Percentiles rank a stretch among this genome's conserved stretches.
Conservation (phyloP, 2,329 filamentous ascomycete species). For the Sporothrix pseudoabietina region DNA sequence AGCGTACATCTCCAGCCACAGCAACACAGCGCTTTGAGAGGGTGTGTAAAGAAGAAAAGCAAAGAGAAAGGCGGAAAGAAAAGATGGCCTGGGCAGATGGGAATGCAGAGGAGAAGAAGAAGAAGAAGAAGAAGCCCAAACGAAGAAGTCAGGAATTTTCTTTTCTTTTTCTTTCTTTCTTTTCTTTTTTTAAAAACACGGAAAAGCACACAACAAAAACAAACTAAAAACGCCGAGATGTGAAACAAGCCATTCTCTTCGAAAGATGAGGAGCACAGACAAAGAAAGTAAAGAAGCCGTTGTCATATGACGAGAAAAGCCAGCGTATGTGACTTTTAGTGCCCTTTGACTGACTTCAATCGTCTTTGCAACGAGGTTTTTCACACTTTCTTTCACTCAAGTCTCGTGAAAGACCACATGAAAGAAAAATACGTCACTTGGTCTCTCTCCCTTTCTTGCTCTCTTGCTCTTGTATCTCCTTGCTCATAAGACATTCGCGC, state of each 20-base stretch:
- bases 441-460: not conserved
- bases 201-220: not conserved
- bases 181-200: not conserved
- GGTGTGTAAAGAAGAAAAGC: not conserved
- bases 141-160: not conserved
- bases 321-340: not conserved
- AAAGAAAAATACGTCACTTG: slow-evolving; percentile 2
- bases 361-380: not conserved
- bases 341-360: not conserved
- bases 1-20: not conserved
- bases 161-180: too few species aligned
- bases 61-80: not conserved
- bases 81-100: not conserved
- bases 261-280: not conserved
- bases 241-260: not conserved
- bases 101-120: not conserved
- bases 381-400: not conserved
- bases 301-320: not conserved
- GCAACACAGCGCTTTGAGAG: not conserved
- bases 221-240: not conserved
- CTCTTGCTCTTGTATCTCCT: not conserved
- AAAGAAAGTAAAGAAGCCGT: not conserved
- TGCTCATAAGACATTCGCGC: not conserved
- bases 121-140: not conserved
- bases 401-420: not conserved